Base-by-base conservation (phyloP, 257 asterid genomes). In the Verbena officinalis region DNA sequence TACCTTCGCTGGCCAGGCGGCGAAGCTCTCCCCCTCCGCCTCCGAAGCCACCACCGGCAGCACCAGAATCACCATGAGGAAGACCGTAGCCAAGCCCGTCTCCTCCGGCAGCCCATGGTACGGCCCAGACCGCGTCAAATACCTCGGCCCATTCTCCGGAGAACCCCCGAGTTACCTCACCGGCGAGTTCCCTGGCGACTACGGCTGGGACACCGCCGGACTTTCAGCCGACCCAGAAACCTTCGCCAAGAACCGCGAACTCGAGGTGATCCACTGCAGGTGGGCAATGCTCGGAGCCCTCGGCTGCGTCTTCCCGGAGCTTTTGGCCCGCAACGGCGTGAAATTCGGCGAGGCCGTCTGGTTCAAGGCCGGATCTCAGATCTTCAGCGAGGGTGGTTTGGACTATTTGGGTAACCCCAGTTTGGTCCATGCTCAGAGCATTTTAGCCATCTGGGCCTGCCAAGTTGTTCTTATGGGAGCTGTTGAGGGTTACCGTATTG, bases 251-350 rank as follows among this genome's bases (percentile, higher is more conserved):
- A 84, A 87, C 81, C 87, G 86, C 9, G 91, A 86, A 15, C 75
- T 86, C 0, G 95, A 86, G 71, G 91, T 86, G 63, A 86, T 86
- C 89, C 91, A 84, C 80, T 52, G 67, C 57, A 68, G 91, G 40
- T 84, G 95, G 95, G 95, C 95, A 62, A 87, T 84, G 95, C 89
- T 87, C 9, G 89, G 95, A 52, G 95, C 95, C 49, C 87, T 87
- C 9, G 95, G 95, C 15, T 84, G 95, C 44, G 84, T 84, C 19
- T 87, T 87, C 86, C 92, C 92, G 0, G 95, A 87, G 80, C 92
- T 87, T 5, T 68, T 84, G 79, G 73, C 92, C n/a, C 83, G 90
- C 13, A 87, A 82, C 48, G 95, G 95, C 1, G 86, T 87, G 16
- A 87, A 87, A 57, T 87, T 84, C 52, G 92, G 95, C 0, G 95